Conservation (phyloP, 192 early-diverging fungal species). For the Coemansia erecta region DNA sequence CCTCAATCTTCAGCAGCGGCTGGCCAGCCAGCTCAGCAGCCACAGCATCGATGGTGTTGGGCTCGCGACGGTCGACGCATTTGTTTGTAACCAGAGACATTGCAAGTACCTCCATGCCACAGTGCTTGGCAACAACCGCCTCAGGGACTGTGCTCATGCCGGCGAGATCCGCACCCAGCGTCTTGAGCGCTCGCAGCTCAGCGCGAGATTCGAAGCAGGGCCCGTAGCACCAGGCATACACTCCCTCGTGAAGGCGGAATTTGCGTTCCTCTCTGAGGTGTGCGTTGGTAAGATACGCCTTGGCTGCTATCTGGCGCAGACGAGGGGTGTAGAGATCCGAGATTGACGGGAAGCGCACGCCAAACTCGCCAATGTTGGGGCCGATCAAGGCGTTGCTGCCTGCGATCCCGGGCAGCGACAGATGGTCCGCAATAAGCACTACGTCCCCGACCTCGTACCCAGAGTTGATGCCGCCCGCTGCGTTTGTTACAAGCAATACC, state of each 20-base stretch:
- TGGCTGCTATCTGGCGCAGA: constrained; percentile 62
- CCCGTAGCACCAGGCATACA: constrained; percentile 82
- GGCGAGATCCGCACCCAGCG: constrained; percentile 77
- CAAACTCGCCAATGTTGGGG: constrained; percentile 78
- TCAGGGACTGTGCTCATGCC: constrained; percentile 96
- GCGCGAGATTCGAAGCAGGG: constrained; percentile 87
- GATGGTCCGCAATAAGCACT: constrained; percentile 75
- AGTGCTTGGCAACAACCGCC: constrained; percentile 80
- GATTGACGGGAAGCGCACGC: constrained; percentile 85
- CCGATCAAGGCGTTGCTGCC: constrained; percentile 83
- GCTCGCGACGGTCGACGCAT: constrained; percentile 52
- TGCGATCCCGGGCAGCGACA: constrained; percentile 73
- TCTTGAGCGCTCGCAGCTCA: constrained; percentile 72
- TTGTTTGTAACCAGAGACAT: constrained; percentile 82
- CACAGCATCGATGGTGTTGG: constrained; percentile 30
- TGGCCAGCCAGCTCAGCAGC: constrained; percentile 40
- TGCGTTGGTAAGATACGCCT: constrained; percentile 32
- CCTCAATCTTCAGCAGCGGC: constrained; percentile 11
- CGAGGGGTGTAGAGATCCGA: constrained; percentile 83
- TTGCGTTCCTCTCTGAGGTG: constrained; percentile 39
- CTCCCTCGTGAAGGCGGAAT: constrained; percentile 70
- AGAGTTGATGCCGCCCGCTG: constrained; percentile 81
- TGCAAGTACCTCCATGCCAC: constrained; percentile 80
- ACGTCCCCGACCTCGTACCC: constrained; percentile 82
- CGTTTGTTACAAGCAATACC: constrained; percentile 81